A percentile compares a stretch with the other conserved stretches of the same genome.
Conservation (phyloP, 495 filamentous ascomycete genomes). For the Hapsidospora chrysogenum region DNA sequence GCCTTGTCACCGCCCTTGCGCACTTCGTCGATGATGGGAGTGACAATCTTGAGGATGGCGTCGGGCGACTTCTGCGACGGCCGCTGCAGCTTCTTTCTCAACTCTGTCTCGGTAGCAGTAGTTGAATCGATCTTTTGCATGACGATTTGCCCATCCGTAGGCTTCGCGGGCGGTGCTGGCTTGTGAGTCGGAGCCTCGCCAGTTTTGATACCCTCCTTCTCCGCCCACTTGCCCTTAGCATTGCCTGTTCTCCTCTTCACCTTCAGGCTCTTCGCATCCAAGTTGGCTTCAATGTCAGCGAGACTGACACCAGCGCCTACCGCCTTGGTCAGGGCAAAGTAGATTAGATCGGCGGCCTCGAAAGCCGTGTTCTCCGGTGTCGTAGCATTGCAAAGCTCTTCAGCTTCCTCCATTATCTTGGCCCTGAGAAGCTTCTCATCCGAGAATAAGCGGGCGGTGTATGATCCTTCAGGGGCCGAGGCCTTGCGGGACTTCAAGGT, state of each 20-base stretch:
- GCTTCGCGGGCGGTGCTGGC: conserved; percentile 24
- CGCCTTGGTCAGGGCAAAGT: conserved; percentile 87
- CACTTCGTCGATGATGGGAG: conserved; percentile 78
- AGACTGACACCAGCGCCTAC: conserved; percentile 66
- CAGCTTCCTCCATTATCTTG: conserved; percentile 97
- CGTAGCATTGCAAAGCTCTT: conserved; percentile 76
- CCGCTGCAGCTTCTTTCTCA: conserved; percentile 58
- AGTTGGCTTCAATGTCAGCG: conserved; percentile 74
- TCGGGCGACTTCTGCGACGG: conserved; percentile 89
- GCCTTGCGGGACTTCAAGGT: conserved; percentile 64
- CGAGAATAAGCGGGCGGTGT: conserved; percentile 81
- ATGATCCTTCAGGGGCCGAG: conserved; percentile 74
- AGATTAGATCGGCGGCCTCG: conserved; percentile 87
- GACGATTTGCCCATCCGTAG: conserved; percentile 47
- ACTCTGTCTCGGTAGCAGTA: conserved; percentile 37
- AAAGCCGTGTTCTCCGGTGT: conserved; percentile 74
- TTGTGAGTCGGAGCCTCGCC: conserved; percentile 13
- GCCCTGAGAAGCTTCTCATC: conserved; percentile 78
- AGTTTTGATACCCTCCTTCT: conserved; percentile 53
- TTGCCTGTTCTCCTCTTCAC: conserved; percentile 82
- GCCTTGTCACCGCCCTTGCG: conserved; percentile 68
- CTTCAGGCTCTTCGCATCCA: conserved; percentile 89
- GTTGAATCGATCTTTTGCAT: conserved; percentile 67
- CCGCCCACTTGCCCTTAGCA: conserved; percentile 79
- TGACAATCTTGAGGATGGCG: conserved; percentile 73